Evolutionary conservation across 2,329 filamentous ascomycete genomes (phyloP).

Genomic region (Penicillium sp.): DNA sequence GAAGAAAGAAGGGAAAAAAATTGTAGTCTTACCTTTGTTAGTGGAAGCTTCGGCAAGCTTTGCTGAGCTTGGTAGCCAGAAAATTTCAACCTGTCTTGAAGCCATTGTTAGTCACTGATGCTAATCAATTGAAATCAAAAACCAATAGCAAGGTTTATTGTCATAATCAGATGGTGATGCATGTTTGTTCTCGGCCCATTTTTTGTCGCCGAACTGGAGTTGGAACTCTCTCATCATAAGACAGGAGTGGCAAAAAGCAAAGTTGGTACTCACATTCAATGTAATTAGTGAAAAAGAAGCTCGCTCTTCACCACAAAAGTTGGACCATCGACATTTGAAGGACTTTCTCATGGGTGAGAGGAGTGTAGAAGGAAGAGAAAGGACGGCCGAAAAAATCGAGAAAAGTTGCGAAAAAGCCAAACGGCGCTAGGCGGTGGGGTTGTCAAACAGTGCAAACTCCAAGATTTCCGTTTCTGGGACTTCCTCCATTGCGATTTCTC

Average conservation of each 20-base stretch:
- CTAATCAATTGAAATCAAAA: conserved; percentile 1
- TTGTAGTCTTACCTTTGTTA: conserved; percentile 18
- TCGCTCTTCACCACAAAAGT: background rate
- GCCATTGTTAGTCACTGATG: conserved; percentile 19
- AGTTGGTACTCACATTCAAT: conserved; percentile 29
- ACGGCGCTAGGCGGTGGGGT: conserved; percentile 22
- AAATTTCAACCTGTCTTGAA: conserved; percentile 12
- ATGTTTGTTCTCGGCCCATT: conserved; percentile 62
- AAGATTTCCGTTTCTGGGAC: conserved; percentile 38
- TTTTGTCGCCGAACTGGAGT: conserved; percentile 55
- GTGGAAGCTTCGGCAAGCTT: conserved; percentile 9
- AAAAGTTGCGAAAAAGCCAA: conserved; percentile 22
- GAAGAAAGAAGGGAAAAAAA: conserved; percentile 4
- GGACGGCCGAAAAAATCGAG: conserved; percentile 14
- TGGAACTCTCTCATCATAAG: conserved; percentile 54
- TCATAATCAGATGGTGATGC: conserved; percentile 60
- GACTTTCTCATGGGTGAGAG: conserved; percentile 7
- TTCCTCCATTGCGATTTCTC: conserved; percentile 9
- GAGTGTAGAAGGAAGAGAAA: conserved; percentile 26
- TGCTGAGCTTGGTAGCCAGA: background rate
- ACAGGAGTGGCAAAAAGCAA: conserved; percentile 13
- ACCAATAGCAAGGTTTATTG: conserved; percentile 6
- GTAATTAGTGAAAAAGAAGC: conserved; percentile 15
- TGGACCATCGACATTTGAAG: conserved; percentile 24
- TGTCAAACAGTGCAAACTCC: conserved; percentile 45